These are phyloP conservation scores for Cicer arietinum DNA, from an alignment of 306 rosid species.

Conservation along the genomic window DNA sequence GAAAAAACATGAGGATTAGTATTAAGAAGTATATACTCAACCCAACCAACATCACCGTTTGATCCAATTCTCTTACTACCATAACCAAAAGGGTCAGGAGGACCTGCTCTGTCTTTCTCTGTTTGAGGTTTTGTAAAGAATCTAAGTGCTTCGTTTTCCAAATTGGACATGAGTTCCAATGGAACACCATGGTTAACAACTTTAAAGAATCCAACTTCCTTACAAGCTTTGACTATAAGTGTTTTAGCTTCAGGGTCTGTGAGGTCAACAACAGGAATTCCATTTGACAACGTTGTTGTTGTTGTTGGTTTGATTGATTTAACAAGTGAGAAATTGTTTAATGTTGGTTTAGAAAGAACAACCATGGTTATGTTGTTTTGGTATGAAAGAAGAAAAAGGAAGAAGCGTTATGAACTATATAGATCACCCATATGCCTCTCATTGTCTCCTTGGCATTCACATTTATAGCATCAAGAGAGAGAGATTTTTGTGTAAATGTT, in stretches of 20 bases:
- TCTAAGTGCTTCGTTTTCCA: conserved; percentile 58
- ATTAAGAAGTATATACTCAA: conserved; percentile 76
- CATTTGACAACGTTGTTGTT: conserved; percentile 44
- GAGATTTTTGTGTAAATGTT: neutral
- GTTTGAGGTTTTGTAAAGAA: conserved; percentile 62
- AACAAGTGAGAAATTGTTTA: conserved; percentile 49
- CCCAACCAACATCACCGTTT: conserved; percentile 88
- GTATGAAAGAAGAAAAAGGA: neutral
- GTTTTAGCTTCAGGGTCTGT: conserved; percentile 54
- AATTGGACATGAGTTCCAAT: conserved; percentile 51
- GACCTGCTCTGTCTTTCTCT: conserved; percentile 71
- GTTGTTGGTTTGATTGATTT: conserved; percentile 58
- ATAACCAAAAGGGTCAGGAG: conserved; percentile 82
- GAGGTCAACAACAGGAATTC: conserved; percentile 73
- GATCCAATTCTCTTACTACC: conserved; percentile 73
- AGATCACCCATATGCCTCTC: conserved; percentile 36
- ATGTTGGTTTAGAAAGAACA: conserved; percentile 61
- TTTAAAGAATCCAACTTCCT: conserved; percentile 76
- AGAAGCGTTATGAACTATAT: conserved; percentile 44
- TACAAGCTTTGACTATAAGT: conserved; percentile 63
- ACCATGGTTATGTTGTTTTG: conserved; percentile 54
- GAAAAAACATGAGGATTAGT: conserved; percentile 66
- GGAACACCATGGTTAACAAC: conserved; percentile 72
- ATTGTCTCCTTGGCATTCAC: conserved; percentile 33
- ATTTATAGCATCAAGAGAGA: conserved; percentile 43